phyloP scores from a whole-genome alignment of 371 early-diverging fungal genomes.

The Apophysomyces sp. region DNA sequence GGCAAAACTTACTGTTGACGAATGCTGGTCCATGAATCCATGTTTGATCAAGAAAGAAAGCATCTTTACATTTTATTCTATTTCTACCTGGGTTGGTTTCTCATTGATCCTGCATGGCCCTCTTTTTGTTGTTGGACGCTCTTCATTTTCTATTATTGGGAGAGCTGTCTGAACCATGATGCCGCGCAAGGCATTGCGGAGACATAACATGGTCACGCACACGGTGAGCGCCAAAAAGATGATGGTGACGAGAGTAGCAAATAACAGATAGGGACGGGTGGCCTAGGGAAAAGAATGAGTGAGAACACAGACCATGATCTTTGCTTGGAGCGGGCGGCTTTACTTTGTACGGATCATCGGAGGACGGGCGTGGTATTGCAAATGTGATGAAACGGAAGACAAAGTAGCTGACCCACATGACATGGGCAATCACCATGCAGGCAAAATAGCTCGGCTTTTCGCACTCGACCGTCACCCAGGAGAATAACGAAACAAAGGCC shows the following conservation, averaged over 20 bases:
- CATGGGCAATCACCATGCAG: neutral
- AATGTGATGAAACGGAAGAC: conserved; percentile 21
- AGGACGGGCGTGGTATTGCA: conserved; percentile 2
- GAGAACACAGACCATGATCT: neutral
- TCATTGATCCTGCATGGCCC: too few species aligned
- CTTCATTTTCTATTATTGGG: neutral
- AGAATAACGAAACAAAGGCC: conserved; percentile 8
- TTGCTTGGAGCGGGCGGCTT: too few species aligned
- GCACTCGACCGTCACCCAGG: conserved; percentile 3
- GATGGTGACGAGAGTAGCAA: neutral
- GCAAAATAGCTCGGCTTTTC: neutral
- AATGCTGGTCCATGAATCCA: too few species aligned
- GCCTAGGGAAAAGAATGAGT: neutral
- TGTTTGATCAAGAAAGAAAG: too few species aligned
- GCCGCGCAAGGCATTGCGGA: neutral
- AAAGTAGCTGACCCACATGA: conserved; percentile 20
- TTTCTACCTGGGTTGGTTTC: too few species aligned
- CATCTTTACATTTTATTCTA: too few species aligned
- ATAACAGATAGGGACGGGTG: neutral
- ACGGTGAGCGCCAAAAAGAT: neutral
- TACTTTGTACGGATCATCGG: conserved; percentile 25
- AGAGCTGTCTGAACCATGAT: neutral
- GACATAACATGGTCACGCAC: neutral
- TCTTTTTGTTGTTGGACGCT: too few species aligned
- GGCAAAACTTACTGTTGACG: too few species aligned